These are phyloP conservation scores for Globisporangium barbulae DNA, from an alignment of 352 stramenopile genomes.

Conservation along the genomic window DNA sequence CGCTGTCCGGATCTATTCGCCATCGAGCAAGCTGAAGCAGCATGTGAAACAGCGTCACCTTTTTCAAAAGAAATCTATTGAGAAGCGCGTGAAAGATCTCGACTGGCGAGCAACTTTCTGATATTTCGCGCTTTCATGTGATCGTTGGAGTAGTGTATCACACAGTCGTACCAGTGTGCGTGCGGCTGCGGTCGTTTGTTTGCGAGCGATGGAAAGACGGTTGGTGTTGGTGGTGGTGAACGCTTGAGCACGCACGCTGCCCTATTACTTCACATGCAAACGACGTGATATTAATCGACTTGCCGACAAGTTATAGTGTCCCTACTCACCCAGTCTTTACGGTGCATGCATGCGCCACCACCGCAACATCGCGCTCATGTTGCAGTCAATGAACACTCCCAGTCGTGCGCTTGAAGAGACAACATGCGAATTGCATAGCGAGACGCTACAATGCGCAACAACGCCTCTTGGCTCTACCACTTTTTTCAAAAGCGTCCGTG, in stretches of 20 bases:
- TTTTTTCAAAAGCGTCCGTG: constrained; percentile 8
- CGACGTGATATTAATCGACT: constrained; percentile 17
- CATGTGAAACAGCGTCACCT: not conserved
- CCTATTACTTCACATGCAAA: not conserved
- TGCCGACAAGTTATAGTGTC: not conserved
- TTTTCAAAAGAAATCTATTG: constrained; percentile 2
- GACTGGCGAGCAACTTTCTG: constrained; percentile 15
- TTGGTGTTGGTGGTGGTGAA: constrained; percentile 1
- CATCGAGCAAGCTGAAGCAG: not conserved
- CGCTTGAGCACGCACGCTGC: not conserved
- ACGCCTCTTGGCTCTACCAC: not conserved
- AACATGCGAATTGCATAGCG: not conserved
- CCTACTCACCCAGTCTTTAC: not conserved
- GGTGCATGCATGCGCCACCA: not conserved
- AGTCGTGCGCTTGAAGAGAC: not conserved
- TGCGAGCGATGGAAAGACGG: constrained; percentile 1
- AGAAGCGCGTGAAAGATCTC: constrained; percentile 16
- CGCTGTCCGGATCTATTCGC: constrained; percentile 2
- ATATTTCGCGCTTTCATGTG: constrained; percentile 14
- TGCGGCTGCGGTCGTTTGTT: not conserved
- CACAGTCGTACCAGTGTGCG: not conserved
- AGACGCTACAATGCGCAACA: constrained; percentile 4
- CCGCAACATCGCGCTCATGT: not conserved
- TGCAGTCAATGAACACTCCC: not conserved
- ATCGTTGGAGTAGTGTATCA: constrained; percentile 9